Evolutionary conservation across 1,284 basidiomycete species (phyloP).

Genomic region (Ustilago hordei): DNA sequence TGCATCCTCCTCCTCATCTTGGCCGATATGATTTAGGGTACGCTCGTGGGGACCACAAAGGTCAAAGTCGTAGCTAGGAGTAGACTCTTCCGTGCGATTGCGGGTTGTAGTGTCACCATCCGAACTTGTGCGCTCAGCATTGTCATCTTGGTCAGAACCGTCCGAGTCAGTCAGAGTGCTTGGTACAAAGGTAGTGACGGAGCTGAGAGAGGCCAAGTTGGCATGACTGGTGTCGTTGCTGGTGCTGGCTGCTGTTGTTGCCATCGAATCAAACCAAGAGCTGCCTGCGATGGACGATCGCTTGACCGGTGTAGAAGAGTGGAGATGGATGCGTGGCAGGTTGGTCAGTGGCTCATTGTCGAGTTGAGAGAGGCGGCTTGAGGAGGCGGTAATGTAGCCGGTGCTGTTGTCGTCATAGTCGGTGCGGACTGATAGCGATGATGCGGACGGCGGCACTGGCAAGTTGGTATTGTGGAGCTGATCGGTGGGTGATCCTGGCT

Average conservation of each 20-base stretch:
- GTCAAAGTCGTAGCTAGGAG: constrained; percentile 33
- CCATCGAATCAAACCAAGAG: constrained; percentile 18
- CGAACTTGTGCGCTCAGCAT: background rate
- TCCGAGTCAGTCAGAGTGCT: constrained; percentile 13
- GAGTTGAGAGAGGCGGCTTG: constrained; percentile 28
- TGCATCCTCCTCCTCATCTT: background rate
- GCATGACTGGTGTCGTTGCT: constrained; percentile 11
- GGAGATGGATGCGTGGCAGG: constrained; percentile 18
- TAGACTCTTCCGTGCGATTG: constrained; percentile 10
- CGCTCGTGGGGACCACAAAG: constrained; percentile 33
- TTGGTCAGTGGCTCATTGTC: constrained; percentile 21
- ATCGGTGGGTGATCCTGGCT: constrained; percentile 1
- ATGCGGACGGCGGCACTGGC: constrained; percentile 24
- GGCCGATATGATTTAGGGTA: constrained; percentile 4
- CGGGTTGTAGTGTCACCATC: background rate
- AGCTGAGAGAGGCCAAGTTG: constrained; percentile 23
- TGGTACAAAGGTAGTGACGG: constrained; percentile 46
- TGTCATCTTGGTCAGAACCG: constrained; percentile 22
- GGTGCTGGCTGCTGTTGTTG: background rate
- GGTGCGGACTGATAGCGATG: constrained; percentile 33
- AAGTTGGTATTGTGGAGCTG: constrained; percentile 3
- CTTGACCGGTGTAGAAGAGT: constrained; percentile 24
- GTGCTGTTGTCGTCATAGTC: constrained; percentile 22
- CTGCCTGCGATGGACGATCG: background rate
- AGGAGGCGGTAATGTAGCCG: constrained; percentile 36